Evolutionary conservation across 371 early-diverging fungal species (phyloP), one percentile per base, ranked within the genome.

Genomic region (Actinomortierella wolfii): DNA sequence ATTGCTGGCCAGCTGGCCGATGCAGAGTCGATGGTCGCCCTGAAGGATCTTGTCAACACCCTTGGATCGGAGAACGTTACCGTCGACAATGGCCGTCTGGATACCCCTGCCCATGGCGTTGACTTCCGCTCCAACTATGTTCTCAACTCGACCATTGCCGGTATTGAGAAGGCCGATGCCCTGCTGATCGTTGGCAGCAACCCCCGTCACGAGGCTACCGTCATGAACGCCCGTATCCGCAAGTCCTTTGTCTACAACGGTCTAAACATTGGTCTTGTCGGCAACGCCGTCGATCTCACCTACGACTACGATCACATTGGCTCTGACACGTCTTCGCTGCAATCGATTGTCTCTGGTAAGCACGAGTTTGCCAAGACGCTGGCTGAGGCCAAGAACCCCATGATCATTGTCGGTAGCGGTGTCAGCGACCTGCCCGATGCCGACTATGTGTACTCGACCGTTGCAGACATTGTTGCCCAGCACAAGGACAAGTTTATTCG

Each of bases 181-280:
- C 83, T 97, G 17, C 87, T 98, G 51, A 78, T 98, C 50, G 78
- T 98, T 26, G 98, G 97, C 48, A 89, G 97, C 43, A 97, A 98
- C 84, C 98, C 98, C 51, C 92, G 97, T 51, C 96, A 94, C 76
- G 98, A 98, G 81, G 98, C 95, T 2, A 84, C 98, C 21, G 93
- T 96, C 71, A 80, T 97, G 68, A 97, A 97, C 86, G 92, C 96
- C 25, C 91, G 97, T 60, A 87, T 98, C 75, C 90, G 97, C 76
- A 96, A 96, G 83, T 89, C 94, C 21, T 98, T 88, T 75, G 83
- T 97, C 57, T 89, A 92, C 81, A 87, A 90, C 60, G 83, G 85
- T 17, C 81, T 90, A 55, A 89, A 94, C 56, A 77, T 96, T 64
- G 97, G 87, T 59, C 69, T 96, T 51, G 81, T 97, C 59, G 98